phyloP scores from a whole-genome alignment of 2,329 filamentous ascomycete genomes.

The Fusarium proliferatum region DNA sequence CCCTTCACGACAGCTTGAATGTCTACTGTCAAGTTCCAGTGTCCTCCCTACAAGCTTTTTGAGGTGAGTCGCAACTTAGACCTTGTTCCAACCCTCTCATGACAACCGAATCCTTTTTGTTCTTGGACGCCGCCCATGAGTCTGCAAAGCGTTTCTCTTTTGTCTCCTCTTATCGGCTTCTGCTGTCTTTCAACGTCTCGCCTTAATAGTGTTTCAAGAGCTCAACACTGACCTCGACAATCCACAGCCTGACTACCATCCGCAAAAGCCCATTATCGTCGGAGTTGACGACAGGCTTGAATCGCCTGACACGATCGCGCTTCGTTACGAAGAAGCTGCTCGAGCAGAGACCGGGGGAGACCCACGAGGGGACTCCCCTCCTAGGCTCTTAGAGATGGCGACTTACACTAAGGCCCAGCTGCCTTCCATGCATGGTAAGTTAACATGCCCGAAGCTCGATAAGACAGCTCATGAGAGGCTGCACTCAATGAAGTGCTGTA shows the following conservation, averaged over 20 bases:
- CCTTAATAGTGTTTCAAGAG: constrained; percentile 35
- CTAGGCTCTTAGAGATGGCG: constrained; percentile 53
- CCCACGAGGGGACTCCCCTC: constrained; percentile 67
- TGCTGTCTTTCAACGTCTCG: constrained; percentile 27
- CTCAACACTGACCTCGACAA: constrained; percentile 43
- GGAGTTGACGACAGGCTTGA: constrained; percentile 65
- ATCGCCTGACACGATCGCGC: constrained; percentile 67
- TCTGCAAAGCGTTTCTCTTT: constrained; percentile 25
- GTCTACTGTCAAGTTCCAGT: constrained; percentile 68
- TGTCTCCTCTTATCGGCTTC: constrained; percentile 14
- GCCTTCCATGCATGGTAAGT: constrained; percentile 85
- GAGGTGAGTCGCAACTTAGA: constrained; percentile 63
- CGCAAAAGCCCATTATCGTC: constrained; percentile 67
- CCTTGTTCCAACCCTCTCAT: constrained; percentile 47
- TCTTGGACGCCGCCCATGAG: constrained; percentile 23
- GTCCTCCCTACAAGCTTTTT: constrained; percentile 67
- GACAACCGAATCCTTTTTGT: constrained; percentile 36
- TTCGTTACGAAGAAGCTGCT: constrained; percentile 67
- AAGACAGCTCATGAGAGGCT: constrained; percentile 42
- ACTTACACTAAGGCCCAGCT: constrained; percentile 80
- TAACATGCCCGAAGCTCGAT: not conserved
- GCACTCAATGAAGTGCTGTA: not conserved
- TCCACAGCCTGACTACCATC: constrained; percentile 62
- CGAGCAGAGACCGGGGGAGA: constrained; percentile 64
- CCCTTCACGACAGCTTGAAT: constrained; percentile 61